Conservation (phyloP, 495 filamentous ascomycete species). For the Rhizodiscina lignyota region DNA sequence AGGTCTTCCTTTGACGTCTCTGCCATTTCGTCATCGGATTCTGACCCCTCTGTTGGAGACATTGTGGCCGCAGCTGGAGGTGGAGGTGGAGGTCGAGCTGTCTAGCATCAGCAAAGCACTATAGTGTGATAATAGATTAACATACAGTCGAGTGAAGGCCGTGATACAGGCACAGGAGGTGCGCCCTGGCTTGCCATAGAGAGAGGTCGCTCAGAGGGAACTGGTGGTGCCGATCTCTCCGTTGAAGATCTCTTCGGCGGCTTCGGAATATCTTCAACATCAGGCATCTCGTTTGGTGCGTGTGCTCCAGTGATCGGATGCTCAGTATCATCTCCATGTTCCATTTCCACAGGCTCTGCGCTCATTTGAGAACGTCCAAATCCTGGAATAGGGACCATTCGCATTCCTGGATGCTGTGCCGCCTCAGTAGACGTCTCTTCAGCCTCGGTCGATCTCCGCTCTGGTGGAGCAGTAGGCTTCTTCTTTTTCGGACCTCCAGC, state of each 20-base stretch:
- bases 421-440: conserved; percentile 27
- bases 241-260: conserved; percentile 25
- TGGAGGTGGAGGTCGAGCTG: conserved; percentile 34
- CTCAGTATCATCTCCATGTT: conserved; percentile 18
- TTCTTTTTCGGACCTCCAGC: conserved; percentile 49
- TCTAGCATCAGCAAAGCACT: conserved; percentile 7
- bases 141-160: background rate
- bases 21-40: conserved; percentile 77
- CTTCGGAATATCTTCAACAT: too few species aligned
- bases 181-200: background rate
- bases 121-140: background rate
- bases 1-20: background rate
- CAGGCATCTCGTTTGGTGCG: too few species aligned
- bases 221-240: conserved; percentile 13
- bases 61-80: conserved; percentile 28
- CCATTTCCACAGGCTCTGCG: conserved; percentile 21
- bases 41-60: conserved; percentile 65
- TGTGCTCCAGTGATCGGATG: too few species aligned
- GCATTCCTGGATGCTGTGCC: conserved; percentile 48
- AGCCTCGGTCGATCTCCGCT: conserved; percentile 31
- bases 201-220: background rate
- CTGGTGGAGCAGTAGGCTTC: conserved; percentile 21
- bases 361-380: conserved; percentile 35
- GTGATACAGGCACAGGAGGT: background rate
- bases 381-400: conserved; percentile 61